Conservation (phyloP, 208 protist genomes). For the Giardia muris region DNA sequence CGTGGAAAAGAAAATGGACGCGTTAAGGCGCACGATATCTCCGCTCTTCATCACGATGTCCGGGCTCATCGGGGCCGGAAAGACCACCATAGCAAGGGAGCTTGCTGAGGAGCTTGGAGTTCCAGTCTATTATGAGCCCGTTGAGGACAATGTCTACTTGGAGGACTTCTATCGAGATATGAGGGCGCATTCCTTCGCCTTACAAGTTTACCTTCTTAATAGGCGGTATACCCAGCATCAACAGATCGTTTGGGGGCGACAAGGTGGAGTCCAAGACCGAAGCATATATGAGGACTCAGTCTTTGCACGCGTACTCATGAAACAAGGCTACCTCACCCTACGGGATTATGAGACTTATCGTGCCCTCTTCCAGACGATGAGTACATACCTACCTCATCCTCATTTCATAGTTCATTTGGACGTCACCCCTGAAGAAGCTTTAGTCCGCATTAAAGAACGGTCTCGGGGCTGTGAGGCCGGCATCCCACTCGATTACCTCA, state of each 20-base stretch:
- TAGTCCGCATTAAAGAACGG: conserved; percentile 41
- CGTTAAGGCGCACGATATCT: conserved; percentile 15
- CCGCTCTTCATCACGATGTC: conserved; percentile 41
- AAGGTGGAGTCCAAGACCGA: conserved; percentile 43
- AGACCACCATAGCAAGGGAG: conserved; percentile 40
- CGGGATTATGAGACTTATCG: conserved; percentile 46
- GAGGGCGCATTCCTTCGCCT: conserved; percentile 42
- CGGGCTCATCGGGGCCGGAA: conserved; percentile 48
- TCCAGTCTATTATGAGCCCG: conserved; percentile 47
- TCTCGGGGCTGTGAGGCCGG: conserved; percentile 36
- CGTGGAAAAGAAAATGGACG: not conserved
- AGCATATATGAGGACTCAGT: conserved; percentile 49
- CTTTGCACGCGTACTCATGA: conserved; percentile 41
- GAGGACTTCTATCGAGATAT: conserved; percentile 48
- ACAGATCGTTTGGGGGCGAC: conserved; percentile 45
- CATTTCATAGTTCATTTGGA: conserved; percentile 49
- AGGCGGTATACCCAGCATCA: conserved; percentile 48
- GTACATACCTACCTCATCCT: conserved; percentile 46
- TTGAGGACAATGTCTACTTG: conserved; percentile 47
- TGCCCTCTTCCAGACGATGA: conserved; percentile 46
- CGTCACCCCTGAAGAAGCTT: conserved; percentile 44
- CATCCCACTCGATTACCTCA: conserved; percentile 43
- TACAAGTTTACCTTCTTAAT: conserved; percentile 50
- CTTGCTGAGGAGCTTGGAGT: conserved; percentile 35
- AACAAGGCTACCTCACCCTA: conserved; percentile 40